A percentile compares a stretch with the other conserved stretches of the same genome.
Conservation (phyloP, 1,139 yeast genomes). For the Scheffersomyces insectosa region DNA sequence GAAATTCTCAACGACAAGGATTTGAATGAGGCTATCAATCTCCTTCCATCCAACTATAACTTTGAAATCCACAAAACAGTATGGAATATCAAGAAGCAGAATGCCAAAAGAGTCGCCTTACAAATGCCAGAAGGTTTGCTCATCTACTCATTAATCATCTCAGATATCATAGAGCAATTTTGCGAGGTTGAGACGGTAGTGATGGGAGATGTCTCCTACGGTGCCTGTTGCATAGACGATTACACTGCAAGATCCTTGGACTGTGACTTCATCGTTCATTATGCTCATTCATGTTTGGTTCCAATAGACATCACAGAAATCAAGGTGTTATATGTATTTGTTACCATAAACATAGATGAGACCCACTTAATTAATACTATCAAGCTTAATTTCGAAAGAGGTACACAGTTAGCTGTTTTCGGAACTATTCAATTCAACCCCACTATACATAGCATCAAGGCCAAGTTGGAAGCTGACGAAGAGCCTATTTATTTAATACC, state of each 20-base stretch:
- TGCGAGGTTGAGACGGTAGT: constrained; percentile 85
- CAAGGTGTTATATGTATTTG: constrained; percentile 92
- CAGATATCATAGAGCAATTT: constrained; percentile 91
- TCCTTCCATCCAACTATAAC: constrained; percentile 88
- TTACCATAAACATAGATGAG: constrained; percentile 87
- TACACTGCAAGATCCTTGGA: constrained; percentile 89
- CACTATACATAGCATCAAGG: constrained; percentile 77
- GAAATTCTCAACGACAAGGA: constrained; percentile 80
- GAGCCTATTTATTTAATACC: constrained; percentile 67
- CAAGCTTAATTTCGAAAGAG: constrained; percentile 62
- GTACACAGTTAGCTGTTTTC: constrained; percentile 72
- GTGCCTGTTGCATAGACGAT: constrained; percentile 98
- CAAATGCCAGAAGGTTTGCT: constrained; percentile 98
- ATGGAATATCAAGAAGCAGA: constrained; percentile 80
- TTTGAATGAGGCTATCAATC: constrained; percentile 73
- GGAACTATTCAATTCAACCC: constrained; percentile 98
- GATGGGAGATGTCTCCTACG: constrained; percentile 99
- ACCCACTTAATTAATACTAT: constrained; percentile 77
- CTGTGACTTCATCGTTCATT: constrained; percentile 93
- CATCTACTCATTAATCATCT: constrained; percentile 79
- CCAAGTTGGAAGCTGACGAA: constrained; percentile 50
- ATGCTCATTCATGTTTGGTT: constrained; percentile 95
- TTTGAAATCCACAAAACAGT: constrained; percentile 95
- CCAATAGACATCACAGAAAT: constrained; percentile 91
- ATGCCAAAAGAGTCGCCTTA: constrained; percentile 77